Base-by-base conservation (phyloP, 139 green algal genomes). In the Trebouxia sp. region DNA sequence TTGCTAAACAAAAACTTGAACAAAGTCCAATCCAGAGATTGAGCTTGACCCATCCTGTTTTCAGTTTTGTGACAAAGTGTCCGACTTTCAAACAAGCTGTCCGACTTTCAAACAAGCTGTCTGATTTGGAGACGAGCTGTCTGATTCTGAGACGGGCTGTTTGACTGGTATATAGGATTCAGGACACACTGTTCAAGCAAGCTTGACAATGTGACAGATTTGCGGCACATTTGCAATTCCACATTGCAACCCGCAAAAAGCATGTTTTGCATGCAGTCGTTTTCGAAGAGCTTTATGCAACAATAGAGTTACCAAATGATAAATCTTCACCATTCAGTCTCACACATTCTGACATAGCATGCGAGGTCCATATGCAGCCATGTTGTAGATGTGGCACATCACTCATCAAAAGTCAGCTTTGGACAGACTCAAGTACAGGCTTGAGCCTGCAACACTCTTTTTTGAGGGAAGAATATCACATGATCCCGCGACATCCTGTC, bases 361-460 rank as follows among this genome's bases (percentile, higher is more conserved):
- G 62, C 43, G 62, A 72, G 32, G 32, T 72, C 62, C 62, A 28
- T 70, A 24, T 70, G 62, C 42, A n/a, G 62, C 62, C 41, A 70
- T 32, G 32, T 67, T 17, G 43, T 72, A 72, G 62, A 45, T 45
- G 62, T 72, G 62, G 62, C 32, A 30, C 62, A 72, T 28, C 62
- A 45, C 62, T 72, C 6, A 32, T 72, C 62, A 43, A 32, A 72
- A 72, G 62, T n/a, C 42, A 72, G 32, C 62, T 72, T 72, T 72
- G 35, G 5, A 72, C 62, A 72, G 62, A 43, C 62, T 72, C 62
- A 32, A 72, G 43, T 72, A 72, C 32, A 72, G 62, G 62, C 62
- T 72, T 72, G 62, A 72, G 62, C 62, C 43, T 72, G 62, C 35
- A 72, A 72, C 43, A 72, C 62, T 72, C 62, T 72, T 32, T 72